Evolutionary conservation across 2,329 filamentous ascomycete genomes (phyloP).

Genomic region (Juglanconis juglandina): DNA sequence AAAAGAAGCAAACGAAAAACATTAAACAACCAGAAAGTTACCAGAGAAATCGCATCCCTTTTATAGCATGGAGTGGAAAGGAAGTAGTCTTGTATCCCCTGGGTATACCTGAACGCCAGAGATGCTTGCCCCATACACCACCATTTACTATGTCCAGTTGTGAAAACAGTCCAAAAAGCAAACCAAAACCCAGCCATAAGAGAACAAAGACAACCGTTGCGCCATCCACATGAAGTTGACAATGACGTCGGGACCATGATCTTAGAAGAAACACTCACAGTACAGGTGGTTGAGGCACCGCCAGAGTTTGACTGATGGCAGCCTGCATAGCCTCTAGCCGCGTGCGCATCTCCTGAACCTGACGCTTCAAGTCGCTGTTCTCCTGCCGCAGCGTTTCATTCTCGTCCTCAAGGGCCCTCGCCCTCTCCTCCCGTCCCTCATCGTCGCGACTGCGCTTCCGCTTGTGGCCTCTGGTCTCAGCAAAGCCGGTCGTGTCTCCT

Average conservation of each 20-base stretch:
- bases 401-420: slow-evolving; percentile 55
- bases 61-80: not conserved
- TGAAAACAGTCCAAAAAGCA: not conserved
- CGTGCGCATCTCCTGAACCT: slow-evolving; percentile 49
- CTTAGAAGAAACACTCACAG: not conserved
- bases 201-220: not conserved
- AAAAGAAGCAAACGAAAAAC: too few relatives aligned
- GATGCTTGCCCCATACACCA: not conserved
- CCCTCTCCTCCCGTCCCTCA: slow-evolving; percentile 14
- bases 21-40: too few relatives aligned
- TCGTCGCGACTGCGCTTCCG: slow-evolving; percentile 41
- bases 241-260: too few relatives aligned
- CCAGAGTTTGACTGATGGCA: slow-evolving; percentile 26
- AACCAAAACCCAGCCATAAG: not conserved
- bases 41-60: too few relatives aligned
- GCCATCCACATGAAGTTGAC: not conserved
- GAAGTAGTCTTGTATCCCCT: not conserved
- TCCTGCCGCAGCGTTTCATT: slow-evolving; percentile 65
- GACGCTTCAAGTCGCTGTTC: slow-evolving; percentile 55
- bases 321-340: slow-evolving; percentile 47
- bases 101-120: not conserved
- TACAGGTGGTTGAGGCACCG: slow-evolving; percentile 1
- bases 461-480: slow-evolving; percentile 37
- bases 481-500: not conserved
- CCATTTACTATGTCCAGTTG: too few relatives aligned